A percentile compares a stretch with the other conserved stretches of the same genome.
Evolutionary conservation across 768 basidiomycete genomes (phyloP).

Genomic region (Pholiota conissans): DNA sequence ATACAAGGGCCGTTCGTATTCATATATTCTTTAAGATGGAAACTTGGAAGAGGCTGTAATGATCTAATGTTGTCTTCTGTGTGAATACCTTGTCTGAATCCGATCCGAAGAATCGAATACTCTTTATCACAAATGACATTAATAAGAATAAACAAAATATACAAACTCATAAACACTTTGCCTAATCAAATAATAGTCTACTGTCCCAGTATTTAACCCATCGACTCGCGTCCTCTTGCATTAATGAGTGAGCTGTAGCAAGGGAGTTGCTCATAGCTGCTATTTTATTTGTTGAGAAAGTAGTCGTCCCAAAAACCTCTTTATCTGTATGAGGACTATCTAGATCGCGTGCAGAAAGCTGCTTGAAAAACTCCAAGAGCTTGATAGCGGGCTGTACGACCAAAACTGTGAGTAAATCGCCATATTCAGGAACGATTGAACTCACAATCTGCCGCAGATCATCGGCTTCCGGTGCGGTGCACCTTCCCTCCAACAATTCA

Average conservation of each 20-base stretch:
- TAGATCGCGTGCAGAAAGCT: background rate
- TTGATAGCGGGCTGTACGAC: constrained; percentile 28
- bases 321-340: constrained; percentile 11
- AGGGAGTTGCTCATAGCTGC: constrained; percentile 22
- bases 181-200: background rate
- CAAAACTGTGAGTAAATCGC: background rate
- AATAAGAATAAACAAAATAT: no score
- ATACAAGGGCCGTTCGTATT: no score
- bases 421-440: background rate
- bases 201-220: constrained; percentile 3
- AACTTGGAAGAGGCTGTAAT: no score
- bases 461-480: background rate
- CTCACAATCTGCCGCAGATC: constrained; percentile 7
- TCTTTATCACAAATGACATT: no score
- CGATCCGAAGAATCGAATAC: no score
- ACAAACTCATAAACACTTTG: no score
- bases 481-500: constrained; percentile 1
- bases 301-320: constrained; percentile 17
- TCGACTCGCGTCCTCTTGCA: background rate
- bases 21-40: no score
- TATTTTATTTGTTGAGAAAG: constrained; percentile 24
- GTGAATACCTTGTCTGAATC: no score
- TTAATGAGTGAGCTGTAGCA: background rate
- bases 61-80: no score
- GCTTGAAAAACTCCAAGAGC: constrained; percentile 7